Evolutionary conservation across 2,329 filamentous ascomycete species (phyloP), one percentile per base, ranked within the genome.

Genomic region (Onygenales sp.): DNA sequence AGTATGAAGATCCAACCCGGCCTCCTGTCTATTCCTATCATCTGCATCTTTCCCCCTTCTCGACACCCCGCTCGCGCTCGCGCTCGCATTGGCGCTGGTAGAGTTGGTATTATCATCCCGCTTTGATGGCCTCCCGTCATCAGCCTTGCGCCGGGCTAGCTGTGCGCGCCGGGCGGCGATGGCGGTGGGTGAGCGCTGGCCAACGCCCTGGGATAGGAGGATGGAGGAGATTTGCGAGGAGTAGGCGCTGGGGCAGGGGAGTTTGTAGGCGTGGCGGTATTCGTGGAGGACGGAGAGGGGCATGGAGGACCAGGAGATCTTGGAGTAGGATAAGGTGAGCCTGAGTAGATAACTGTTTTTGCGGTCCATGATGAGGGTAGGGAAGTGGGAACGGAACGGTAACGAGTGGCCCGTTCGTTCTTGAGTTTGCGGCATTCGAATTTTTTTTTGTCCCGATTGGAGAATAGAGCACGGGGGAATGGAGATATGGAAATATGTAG

Each of bases 231-330:
- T 74, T 52, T 69, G 64, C 43, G 64, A 69, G 38, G 71, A 67
- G 64, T 69, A 76, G 51, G 72, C 68, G 56, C 69, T 69, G 27
- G 73, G 69, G n/a, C 67, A 70, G 50, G 69, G 60, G 36, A 77
- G 66, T 59, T 70, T 73, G 59, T 76, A 72, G 59, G 70, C 69
- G 54, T 75, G 71, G 54, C 74, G 70, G 62, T 77, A 77, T 56
- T 72, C 68, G 60, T 76, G 72, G 46, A 77, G 72, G 58, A 74
- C 66, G 13, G 70, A 65, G 58, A 72, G 65, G 35, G 72, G 67
- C 60, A 75, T 68, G 38, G 67, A 64, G 44, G 69, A 61, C 73
- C 73, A 75, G 51, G 68, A 60, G 54, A 75, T 70, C 73, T 75
- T 51, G 11, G 13, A 52, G 7, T 41, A 13, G 21, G 21, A 27